A percentile compares a stretch with the other conserved stretches of the same genome.
Evolutionary conservation across 75 land plant species (phyloP).

Genomic region (Pinus albicaulis): DNA sequence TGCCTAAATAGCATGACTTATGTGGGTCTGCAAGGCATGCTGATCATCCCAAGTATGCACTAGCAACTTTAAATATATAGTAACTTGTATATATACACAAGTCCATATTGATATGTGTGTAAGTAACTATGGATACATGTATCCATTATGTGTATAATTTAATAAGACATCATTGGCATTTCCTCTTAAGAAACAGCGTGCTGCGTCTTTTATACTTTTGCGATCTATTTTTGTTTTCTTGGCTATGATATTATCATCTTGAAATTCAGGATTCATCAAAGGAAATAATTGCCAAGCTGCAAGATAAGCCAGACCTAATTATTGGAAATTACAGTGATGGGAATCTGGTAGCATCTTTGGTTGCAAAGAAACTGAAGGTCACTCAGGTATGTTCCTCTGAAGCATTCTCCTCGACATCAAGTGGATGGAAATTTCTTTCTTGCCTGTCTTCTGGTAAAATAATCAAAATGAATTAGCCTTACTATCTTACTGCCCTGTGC

Average conservation of each 20-base stretch:
- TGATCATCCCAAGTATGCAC: too few relatives aligned
- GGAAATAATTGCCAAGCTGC: constrained; percentile 48
- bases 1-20: too few relatives aligned
- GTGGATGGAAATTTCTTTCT: background rate
- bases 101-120: background rate
- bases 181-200: constrained; percentile 55
- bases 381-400: constrained; percentile 55
- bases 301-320: constrained; percentile 63
- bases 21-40: too few relatives aligned
- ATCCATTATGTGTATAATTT: background rate
- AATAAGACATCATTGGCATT: constrained; percentile 63
- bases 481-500: background rate
- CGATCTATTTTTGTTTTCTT: constrained; percentile 61
- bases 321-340: constrained; percentile 84
- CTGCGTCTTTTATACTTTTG: constrained; percentile 64
- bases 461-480: background rate
- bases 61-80: too few relatives aligned
- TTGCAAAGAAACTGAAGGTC: constrained; percentile 46
- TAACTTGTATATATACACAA: too few relatives aligned
- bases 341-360: constrained; percentile 63
- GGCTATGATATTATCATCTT: constrained; percentile 52
- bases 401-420: background rate
- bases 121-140: background rate
- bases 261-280: constrained; percentile 54
- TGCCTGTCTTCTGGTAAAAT: background rate